Conservation (phyloP, 441 rosid species). For the Gossypium schwendimanii region DNA sequence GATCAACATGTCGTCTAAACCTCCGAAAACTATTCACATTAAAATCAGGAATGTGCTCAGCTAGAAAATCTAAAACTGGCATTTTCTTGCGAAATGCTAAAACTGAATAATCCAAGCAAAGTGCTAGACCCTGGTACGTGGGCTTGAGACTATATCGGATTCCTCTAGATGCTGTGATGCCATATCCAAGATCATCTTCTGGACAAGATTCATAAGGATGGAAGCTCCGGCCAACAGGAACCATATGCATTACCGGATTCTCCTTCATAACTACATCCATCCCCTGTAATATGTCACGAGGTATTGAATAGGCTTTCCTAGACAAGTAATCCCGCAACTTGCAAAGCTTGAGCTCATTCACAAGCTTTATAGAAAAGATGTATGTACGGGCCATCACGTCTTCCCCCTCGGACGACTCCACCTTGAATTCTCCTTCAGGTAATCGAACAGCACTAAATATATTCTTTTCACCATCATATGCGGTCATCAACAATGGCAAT, state of each 20-base stretch:
- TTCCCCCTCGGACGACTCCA: conserved; percentile 32
- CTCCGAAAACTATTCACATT: conserved; percentile 18
- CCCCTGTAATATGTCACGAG: conserved; percentile 79
- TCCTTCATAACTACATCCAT: conserved; percentile 92
- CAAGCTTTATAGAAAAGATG: conserved; percentile 41
- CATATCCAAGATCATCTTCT: conserved; percentile 30
- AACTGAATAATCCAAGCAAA: conserved; percentile 79
- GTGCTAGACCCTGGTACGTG: conserved; percentile 52
- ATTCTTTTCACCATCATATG: conserved; percentile 87
- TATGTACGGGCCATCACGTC: conserved; percentile 19
- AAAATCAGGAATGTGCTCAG: conserved; percentile 31
- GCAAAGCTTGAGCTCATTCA: conserved; percentile 49
- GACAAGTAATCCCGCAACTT: conserved; percentile 56
- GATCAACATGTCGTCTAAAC: conserved; percentile 27
- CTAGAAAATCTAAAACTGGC: conserved; percentile 38
- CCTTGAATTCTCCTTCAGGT: conserved; percentile 47
- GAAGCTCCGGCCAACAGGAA: conserved; percentile 41
- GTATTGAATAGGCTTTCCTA: conserved; percentile 28
- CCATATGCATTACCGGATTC: conserved; percentile 61
- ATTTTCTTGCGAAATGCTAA: conserved; percentile 53
- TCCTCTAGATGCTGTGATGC: conserved; percentile 45
- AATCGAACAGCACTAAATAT: conserved; percentile 58
- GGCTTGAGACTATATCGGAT: conserved; percentile 49
- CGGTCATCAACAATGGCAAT: conserved; percentile 62
- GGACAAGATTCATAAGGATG: conserved; percentile 16